These are phyloP conservation scores for Mytilinidion resinicola DNA, from an alignment of 495 filamentous ascomycete species.

Conservation along the genomic window DNA sequence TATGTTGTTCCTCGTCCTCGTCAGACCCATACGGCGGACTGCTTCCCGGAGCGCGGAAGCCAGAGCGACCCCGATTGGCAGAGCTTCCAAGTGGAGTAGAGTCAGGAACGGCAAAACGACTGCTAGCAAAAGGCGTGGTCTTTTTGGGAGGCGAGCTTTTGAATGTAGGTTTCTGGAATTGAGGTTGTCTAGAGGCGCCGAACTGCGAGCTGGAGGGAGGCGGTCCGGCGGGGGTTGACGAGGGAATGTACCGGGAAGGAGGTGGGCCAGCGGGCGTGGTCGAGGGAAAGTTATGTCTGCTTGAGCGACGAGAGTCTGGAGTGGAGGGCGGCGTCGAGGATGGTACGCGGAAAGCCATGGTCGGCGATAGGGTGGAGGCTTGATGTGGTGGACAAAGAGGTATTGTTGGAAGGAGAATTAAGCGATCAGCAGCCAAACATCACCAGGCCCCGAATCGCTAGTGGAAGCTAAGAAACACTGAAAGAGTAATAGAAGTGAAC, in stretches of 20 bases:
- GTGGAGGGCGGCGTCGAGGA: conserved; percentile 28
- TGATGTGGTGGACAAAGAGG: neutral
- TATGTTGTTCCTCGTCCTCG: conserved; percentile 34
- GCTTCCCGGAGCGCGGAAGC: conserved; percentile 35
- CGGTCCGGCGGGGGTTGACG: conserved; percentile 68
- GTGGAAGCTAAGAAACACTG: no score
- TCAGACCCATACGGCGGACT: conserved; percentile 27
- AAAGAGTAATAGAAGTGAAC: no score
- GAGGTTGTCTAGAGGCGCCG: conserved; percentile 17
- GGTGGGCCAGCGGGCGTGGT: conserved; percentile 75
- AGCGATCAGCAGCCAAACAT: no score
- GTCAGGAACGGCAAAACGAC: conserved; percentile 4
- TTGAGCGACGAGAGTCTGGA: conserved; percentile 24
- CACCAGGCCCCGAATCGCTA: no score
- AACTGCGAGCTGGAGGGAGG: conserved; percentile 61
- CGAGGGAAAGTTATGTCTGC: conserved; percentile 47
- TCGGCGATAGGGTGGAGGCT: neutral
- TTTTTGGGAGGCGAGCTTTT: conserved; percentile 14
- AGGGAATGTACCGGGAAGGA: conserved; percentile 52
- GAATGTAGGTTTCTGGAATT: neutral
- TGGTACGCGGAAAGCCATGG: conserved; percentile 24
- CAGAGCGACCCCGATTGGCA: conserved; percentile 18
- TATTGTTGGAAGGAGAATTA: neutral
- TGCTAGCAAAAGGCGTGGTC: conserved; percentile 37
- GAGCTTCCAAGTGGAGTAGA: conserved; percentile 4